Evolutionary conservation across 441 rosid species (phyloP), one percentile per base, ranked within the genome.

Genomic region (Sinapis alba): DNA sequence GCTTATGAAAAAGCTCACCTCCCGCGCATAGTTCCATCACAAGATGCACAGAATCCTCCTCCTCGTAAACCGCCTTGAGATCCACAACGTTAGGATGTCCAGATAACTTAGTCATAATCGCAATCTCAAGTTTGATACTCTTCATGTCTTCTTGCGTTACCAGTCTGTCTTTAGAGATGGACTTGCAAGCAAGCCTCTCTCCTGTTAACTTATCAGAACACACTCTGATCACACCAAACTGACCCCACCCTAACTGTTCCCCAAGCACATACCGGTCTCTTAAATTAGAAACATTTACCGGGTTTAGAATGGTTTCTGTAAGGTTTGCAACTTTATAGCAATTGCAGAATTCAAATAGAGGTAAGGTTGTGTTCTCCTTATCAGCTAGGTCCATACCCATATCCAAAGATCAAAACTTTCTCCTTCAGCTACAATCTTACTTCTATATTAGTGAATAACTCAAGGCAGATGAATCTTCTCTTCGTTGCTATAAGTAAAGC

Each of bases 1-100:
- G 86, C 65, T 81, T 82, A 70, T 89, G 88, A 79, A 90, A 90
- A 73, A 90, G 92, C 82, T 90, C 93, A 18, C 97, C 96, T 2
- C 97, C 96, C 6, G 91, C 89, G 6, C 97, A 91, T 26, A 93
- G 78, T 61, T 91, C 98, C 96, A 90, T 90, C 81, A 91, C 78
- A 59, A 91, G 81, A 77, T 94, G 97, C 61, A 94, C 97, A 3
- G 20, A 85, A 62, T 86, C 89, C 69, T 85, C 89, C 71, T 90
- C 98, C 85, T 94, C 98, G 27, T 88, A 94, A 18, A 91, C 97
- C 8, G 93, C 97, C 69, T 86, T 82, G 71, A 94, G 94, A 66
- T 85, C 82, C 65, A 93, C 97, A 20, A 93, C 90, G 51, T 90
- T 86, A 0, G 96, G 96, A 71, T 91, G 98, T 4, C 94, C 94